Evolutionary conservation across 2,329 filamentous ascomycete species (phyloP), one percentile per base, ranked within the genome.

Genomic region (Aspergillus persii): DNA sequence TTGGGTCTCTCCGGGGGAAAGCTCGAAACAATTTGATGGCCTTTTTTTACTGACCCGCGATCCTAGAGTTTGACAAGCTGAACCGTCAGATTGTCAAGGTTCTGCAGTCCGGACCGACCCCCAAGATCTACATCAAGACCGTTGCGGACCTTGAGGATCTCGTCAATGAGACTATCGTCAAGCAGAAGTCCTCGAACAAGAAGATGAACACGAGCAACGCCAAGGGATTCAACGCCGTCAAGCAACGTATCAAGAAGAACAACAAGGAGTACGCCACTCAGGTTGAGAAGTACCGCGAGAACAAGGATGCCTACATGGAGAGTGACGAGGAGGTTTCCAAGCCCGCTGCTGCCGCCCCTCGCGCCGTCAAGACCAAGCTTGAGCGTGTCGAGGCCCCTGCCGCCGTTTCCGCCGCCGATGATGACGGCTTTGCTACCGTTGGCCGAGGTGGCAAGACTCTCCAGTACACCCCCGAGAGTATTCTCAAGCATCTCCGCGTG

Each of bases 171-270:
- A 89, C 93, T 27, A 86, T 96, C 66, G 87, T 92, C 70, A 97
- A 97, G 85, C 91, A 96, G 76, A 99, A 99, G 83, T 90, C 96
- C 68, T 90, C 91, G 2, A 87, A 89, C 64, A 97, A 97, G 87
- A 98, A 97, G 85, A 96, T 98, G 93, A 99, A 96, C 81, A 92
- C 93, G 63, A 95, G 89, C 73, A 96, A 94, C 74, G 90, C 92
- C 66, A 91, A 92, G 79, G 92, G 93, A 71, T 86, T 99, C 72
- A 99, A 98, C 77, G 92, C 93, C 63, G 91, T 98, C 73, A 96
- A 97, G 81, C 95, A 99, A 79, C 93, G 93, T 81, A 92, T 99
- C 82, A 93, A 94, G 86, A 98, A 97, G 86, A 94, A 94, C 81
- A 96, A 94, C 84, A 96, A 96, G 81, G 94, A 98, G 65, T 94